A percentile compares a stretch with the other conserved stretches of the same genome.
These are phyloP conservation scores for Cryptococcus sp. DNA, from an alignment of 1,284 basidiomycete genomes.

Conservation along the genomic window DNA sequence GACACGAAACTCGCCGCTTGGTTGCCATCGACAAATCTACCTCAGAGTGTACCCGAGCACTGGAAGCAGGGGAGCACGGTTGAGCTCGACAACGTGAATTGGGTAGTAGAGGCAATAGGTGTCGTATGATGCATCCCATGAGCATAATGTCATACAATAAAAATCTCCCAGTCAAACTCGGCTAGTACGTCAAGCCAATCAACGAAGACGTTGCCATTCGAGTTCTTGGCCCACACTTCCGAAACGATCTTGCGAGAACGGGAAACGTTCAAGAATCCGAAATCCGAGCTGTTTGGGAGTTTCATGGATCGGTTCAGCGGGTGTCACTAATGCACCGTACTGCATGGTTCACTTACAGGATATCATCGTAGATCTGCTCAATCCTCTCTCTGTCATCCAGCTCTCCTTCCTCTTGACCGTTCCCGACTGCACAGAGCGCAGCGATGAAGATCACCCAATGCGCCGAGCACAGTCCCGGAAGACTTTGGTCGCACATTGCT, in stretches of 20 bases:
- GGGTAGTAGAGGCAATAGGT: slow-evolving; percentile 6
- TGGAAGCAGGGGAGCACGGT: slow-evolving; percentile 4
- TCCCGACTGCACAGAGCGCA: slow-evolving; percentile 27
- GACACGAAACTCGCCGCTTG: background rate
- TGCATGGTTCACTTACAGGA: slow-evolving; percentile 21
- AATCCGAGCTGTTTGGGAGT: slow-evolving; percentile 17
- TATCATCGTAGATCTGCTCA: slow-evolving; percentile 33
- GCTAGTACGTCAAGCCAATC: slow-evolving; percentile 41
- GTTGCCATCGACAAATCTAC: slow-evolving; percentile 7
- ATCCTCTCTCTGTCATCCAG: slow-evolving; percentile 31
- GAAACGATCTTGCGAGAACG: slow-evolving; percentile 34
- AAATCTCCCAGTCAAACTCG: slow-evolving; percentile 42
- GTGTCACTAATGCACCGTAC: background rate
- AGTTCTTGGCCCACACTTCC: slow-evolving; percentile 36
- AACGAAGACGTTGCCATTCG: slow-evolving; percentile 25
- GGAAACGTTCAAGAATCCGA: slow-evolving; percentile 36
- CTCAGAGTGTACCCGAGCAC: background rate
- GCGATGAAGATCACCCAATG: slow-evolving; percentile 43
- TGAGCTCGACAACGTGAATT: background rate
- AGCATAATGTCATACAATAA: slow-evolving; percentile 18
- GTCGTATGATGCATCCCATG: background rate
- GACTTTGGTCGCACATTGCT: slow-evolving; percentile 34
- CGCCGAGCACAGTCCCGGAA: slow-evolving; percentile 36
- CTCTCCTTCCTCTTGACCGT: slow-evolving; percentile 21
- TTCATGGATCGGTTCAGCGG: background rate